Conservation (phyloP, 768 basidiomycete genomes). For the Piloderma croceum region DNA sequence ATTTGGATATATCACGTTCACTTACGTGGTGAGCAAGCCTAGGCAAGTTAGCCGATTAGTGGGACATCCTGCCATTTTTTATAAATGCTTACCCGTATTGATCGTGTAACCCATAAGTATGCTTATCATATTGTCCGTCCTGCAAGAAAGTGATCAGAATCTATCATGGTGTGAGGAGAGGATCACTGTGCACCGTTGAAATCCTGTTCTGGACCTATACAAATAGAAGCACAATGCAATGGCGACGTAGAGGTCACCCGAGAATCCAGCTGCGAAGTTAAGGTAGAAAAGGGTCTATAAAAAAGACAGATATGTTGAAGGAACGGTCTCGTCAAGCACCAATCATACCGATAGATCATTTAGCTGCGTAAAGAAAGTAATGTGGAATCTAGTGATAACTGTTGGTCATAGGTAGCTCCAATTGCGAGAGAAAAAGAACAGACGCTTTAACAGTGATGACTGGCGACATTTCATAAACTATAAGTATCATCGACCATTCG, state of each 20-base stretch:
- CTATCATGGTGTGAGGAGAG: neutral
- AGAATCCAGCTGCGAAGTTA: slow-evolving; percentile 45
- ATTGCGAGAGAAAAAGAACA: slow-evolving; percentile 12
- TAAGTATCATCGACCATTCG: too few species aligned
- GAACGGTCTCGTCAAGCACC: neutral
- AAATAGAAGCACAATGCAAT: slow-evolving; percentile 45
- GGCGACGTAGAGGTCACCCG: slow-evolving; percentile 48
- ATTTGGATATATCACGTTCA: neutral
- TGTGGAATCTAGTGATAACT: slow-evolving; percentile 29
- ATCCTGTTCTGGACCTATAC: slow-evolving; percentile 45
- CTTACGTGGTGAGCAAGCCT: slow-evolving; percentile 35
- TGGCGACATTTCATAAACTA: slow-evolving; percentile 23
- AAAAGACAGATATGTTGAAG: neutral
- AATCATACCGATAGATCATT: slow-evolving; percentile 33
- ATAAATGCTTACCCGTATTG: slow-evolving; percentile 44
- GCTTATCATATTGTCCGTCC: slow-evolving; percentile 47
- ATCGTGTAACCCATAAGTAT: slow-evolving; percentile 46
- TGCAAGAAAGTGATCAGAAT: slow-evolving; percentile 13
- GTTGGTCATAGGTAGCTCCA: slow-evolving; percentile 1
- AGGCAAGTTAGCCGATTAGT: slow-evolving; percentile 20
- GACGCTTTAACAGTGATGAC: slow-evolving; percentile 52
- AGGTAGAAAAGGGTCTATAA: slow-evolving; percentile 44
- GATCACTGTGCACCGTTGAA: slow-evolving; percentile 42
- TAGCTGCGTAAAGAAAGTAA: slow-evolving; percentile 33
- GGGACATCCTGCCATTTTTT: neutral